Base-by-base conservation (phyloP, 495 filamentous ascomycete species). In the Hamigera avellanea region DNA sequence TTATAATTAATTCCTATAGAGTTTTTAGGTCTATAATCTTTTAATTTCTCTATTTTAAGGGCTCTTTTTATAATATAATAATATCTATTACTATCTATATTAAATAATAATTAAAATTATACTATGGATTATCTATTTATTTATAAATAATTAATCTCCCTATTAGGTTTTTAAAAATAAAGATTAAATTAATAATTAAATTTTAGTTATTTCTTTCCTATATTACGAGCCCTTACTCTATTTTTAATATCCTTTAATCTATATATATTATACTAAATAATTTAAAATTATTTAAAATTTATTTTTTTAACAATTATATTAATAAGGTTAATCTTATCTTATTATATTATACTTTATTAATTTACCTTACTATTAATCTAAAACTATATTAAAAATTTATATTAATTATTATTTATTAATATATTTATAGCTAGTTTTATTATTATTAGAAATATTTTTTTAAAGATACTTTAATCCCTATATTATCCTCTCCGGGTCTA, bases 231-330 rank as follows among this genome's bases (percentile, higher is more conserved):
- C 46, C 42, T 5, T 25, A 18, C 10, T 25, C 26, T 3, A 41
- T 8, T 23, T 18, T 35, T 15, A 40, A 32, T 9, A 15, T 49
- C 49, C 13, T 42, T 43, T 6, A 37, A 43, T 27, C 36, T 23
- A 18, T 44, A 28, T 12, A 33, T 31, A 19, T 52, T 52, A 16
- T 52, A 49, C 17, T 46, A 31, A 4, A 36, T 8, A 13, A 40
- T 41, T 19, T 36, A 13, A 26, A 38, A 9, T 9, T 23, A 9
- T 9, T 23, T 23, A 23, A 9, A 23, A 23, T 9, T 23, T 9
- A 4, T 23, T 9, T 5, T 23, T 23, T 23, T 9, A 23, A 23
- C 9, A 9, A 23, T 23, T 9, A 23, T 23, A 9, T 4, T 23
- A 23, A n/a, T n/a, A n/a, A n/a, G n/a, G n/a, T n/a, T n/a, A n/a